Conservation (phyloP, 345 rosid species). For the Brassica rapa region DNA sequence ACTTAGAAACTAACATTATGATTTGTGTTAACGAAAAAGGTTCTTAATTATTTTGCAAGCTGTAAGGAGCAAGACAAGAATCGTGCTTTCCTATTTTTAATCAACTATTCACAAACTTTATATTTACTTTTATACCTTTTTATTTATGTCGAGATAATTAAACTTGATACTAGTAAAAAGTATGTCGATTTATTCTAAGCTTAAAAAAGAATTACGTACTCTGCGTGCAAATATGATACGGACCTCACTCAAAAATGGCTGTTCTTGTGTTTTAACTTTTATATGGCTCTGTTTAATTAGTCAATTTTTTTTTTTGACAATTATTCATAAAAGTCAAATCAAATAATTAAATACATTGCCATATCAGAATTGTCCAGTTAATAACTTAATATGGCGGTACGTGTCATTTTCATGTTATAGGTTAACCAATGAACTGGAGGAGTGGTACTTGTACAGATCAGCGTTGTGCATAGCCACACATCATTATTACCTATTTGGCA, state of each 20-base stretch:
- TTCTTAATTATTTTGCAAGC: slow-evolving; percentile 30
- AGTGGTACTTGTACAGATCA: slow-evolving; percentile 31
- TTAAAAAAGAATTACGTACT: slow-evolving; percentile 7
- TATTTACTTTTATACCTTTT: background rate
- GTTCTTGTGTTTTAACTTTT: background rate
- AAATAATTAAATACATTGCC: slow-evolving; percentile 13
- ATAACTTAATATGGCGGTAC: background rate
- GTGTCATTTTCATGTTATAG: slow-evolving; percentile 10
- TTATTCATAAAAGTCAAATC: slow-evolving; percentile 18
- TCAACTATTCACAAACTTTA: slow-evolving; percentile 13
- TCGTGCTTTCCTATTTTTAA: slow-evolving; percentile 14
- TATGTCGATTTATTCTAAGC: slow-evolving; percentile 5
- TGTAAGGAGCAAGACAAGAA: slow-evolving; percentile 39
- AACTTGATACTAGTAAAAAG: background rate
- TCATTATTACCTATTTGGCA: slow-evolving; percentile 24
- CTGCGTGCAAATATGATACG: slow-evolving; percentile 20
- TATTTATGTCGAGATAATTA: background rate
- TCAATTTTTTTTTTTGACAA: slow-evolving; percentile 4
- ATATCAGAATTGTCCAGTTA: slow-evolving; percentile 1
- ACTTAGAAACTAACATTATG: slow-evolving; percentile 3
- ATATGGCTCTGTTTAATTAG: slow-evolving; percentile 1
- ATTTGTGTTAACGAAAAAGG: slow-evolving; percentile 18
- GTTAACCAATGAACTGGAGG: slow-evolving; percentile 31
- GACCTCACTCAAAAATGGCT: background rate
- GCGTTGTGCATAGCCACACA: slow-evolving; percentile 30